phyloP scores from a whole-genome alignment of 2,329 filamentous ascomycete genomes.

The Sporothrix inflata region DNA sequence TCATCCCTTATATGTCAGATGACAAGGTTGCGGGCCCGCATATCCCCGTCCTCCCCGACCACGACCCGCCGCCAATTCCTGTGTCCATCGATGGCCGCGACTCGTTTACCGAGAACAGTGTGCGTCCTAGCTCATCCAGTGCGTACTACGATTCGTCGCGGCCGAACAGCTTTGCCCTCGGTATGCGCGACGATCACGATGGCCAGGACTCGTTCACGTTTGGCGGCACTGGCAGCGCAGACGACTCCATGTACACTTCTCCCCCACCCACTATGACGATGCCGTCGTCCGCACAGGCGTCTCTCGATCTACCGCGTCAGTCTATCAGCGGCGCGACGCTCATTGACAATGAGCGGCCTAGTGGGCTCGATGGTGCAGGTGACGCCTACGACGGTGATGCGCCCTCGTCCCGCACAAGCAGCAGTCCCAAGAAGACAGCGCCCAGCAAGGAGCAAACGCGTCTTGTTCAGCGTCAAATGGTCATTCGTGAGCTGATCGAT shows the following conservation, averaged over 20 bases:
- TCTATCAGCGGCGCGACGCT: slow-evolving; percentile 45
- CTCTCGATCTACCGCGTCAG: slow-evolving; percentile 49
- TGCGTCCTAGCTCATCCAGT: slow-evolving; percentile 42
- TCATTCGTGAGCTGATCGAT: slow-evolving; percentile 89
- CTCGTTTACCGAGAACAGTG: slow-evolving; percentile 40
- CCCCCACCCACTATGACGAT: slow-evolving; percentile 45
- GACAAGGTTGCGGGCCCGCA: slow-evolving; percentile 33
- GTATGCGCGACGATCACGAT: slow-evolving; percentile 43
- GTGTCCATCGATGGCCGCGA: slow-evolving; percentile 29
- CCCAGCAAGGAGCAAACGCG: slow-evolving; percentile 65
- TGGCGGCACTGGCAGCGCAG: slow-evolving; percentile 38
- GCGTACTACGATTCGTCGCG: slow-evolving; percentile 50
- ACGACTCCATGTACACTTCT: slow-evolving; percentile 21
- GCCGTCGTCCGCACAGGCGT: slow-evolving; percentile 53
- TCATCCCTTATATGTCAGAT: slow-evolving; percentile 51
- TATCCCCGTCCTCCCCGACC: slow-evolving; percentile 47
- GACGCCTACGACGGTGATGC: not conserved
- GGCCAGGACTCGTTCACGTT: slow-evolving; percentile 49
- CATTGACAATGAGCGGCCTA: slow-evolving; percentile 39
- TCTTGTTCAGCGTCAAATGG: slow-evolving; percentile 78
- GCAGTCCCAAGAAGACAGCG: slow-evolving; percentile 43
- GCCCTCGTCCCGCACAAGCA: not conserved
- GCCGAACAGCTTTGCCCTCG: slow-evolving; percentile 47
- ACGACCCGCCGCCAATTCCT: slow-evolving; percentile 57
- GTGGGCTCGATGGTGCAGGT: slow-evolving; percentile 17